Conservation (phyloP, 495 filamentous ascomycete genomes). For the Trichoderma reesei region DNA sequence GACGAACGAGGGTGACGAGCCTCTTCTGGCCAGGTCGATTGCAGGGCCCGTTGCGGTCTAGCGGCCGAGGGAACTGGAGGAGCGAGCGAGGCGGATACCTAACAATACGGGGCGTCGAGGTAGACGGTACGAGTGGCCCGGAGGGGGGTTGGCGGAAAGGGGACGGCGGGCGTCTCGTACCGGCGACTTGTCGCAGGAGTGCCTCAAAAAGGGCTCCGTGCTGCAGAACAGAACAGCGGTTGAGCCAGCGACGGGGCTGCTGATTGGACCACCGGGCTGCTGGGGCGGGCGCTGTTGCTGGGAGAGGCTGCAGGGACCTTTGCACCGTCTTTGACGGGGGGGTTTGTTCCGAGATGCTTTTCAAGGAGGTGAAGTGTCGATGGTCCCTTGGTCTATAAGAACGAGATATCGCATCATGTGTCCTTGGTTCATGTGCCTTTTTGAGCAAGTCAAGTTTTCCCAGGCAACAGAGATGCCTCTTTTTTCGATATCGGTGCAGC, state of each 20-base stretch:
- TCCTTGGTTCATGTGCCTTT: too few relatives aligned
- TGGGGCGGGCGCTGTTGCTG: neutral
- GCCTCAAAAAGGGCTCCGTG: neutral
- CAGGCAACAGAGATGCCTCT: neutral
- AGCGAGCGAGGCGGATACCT: neutral
- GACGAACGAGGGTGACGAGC: slow-evolving; percentile 5
- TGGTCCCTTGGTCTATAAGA: too few relatives aligned
- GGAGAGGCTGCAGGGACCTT: neutral
- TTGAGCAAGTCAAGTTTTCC: neutral
- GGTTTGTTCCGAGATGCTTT: too few relatives aligned
- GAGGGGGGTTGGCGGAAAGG: neutral
- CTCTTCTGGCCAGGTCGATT: slow-evolving; percentile 5
- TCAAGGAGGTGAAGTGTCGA: too few relatives aligned
- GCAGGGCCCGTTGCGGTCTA: neutral
- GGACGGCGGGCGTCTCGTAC: neutral
- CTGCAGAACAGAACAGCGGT: neutral
- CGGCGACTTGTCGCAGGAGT: neutral
- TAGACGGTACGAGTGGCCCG: neutral
- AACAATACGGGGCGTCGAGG: neutral
- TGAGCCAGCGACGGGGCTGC: neutral
- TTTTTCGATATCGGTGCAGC: too few relatives aligned
- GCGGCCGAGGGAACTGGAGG: neutral
- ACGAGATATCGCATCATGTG: too few relatives aligned
- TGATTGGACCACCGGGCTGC: neutral
- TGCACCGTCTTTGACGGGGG: neutral